These are phyloP conservation scores for Boletus sp. DNA, from an alignment of 1,284 basidiomycete genomes.

Conservation along the genomic window DNA sequence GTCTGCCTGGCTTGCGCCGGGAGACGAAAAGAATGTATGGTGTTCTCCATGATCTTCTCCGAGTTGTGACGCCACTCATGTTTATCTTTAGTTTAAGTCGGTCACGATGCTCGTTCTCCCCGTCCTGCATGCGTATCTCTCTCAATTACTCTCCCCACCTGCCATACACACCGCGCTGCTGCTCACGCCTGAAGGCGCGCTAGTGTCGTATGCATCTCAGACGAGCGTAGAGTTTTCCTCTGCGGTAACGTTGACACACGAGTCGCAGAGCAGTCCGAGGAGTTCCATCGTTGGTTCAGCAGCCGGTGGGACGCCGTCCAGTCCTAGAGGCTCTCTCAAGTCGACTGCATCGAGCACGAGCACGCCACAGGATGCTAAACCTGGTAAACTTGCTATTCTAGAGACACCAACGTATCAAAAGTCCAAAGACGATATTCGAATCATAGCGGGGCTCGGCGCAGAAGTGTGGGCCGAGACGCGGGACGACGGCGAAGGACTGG, in stretches of 20 bases:
- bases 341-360: constrained; percentile 19
- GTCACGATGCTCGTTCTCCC: constrained; percentile 38
- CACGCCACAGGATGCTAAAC: constrained; percentile 44
- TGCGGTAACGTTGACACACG: constrained; percentile 1
- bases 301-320: constrained; percentile 13
- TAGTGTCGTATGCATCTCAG: constrained; percentile 39
- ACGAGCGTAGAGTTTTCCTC: constrained; percentile 14
- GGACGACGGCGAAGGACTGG: constrained; percentile 56
- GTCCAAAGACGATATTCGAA: constrained; percentile 71
- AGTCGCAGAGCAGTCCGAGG: constrained; percentile 15
- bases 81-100: neutral
- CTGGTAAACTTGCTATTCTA: constrained; percentile 17
- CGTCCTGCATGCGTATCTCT: constrained; percentile 32
- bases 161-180: constrained; percentile 37
- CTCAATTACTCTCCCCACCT: constrained; percentile 37
- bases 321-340: constrained; percentile 20
- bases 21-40: constrained; percentile 29
- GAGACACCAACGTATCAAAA: constrained; percentile 40
- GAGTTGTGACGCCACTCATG: constrained; percentile 3
- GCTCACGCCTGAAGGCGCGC: constrained; percentile 36
- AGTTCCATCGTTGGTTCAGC: constrained; percentile 14
- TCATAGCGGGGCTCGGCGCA: constrained; percentile 68
- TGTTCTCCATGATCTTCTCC: constrained; percentile 17
- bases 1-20: neutral
- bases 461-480: constrained; percentile 77